These are phyloP conservation scores for Trypanosoma caninum DNA, from an alignment of 208 protist genomes.

Conservation along the genomic window DNA sequence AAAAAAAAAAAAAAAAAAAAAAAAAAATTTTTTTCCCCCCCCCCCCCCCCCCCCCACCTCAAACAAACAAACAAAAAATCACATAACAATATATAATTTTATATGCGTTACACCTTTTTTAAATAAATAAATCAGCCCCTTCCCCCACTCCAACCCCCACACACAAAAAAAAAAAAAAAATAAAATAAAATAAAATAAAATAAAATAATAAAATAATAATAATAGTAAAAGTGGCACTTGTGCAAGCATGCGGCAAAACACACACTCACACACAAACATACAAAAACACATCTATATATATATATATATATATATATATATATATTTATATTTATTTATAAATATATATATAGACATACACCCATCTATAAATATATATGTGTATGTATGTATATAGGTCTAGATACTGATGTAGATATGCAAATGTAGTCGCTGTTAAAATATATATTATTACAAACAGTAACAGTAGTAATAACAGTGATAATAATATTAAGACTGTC, in stretches of 20 bases:
- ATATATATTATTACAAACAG: neutral
- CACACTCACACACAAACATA: neutral
- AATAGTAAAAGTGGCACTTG: neutral
- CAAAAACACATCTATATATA: neutral
- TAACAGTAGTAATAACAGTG: neutral
- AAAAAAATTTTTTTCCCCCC: neutral
- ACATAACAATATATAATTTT: slow-evolving; percentile 5
- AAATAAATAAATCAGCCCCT: slow-evolving; percentile 3
- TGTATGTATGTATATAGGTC: too few relatives aligned
- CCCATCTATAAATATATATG: too few relatives aligned
- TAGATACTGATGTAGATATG: too few relatives aligned
- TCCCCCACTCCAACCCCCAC: neutral
- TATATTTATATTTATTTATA: too few relatives aligned
- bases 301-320: neutral
- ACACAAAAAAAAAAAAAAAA: neutral
- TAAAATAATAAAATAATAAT: neutral
- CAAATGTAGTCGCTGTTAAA: too few relatives aligned
- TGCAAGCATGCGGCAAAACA: neutral
- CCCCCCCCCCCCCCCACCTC: neutral
- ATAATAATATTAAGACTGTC: neutral
- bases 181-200: neutral
- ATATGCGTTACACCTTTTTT: too few relatives aligned
- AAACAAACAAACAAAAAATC: neutral
- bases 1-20: slow-evolving; percentile 3
- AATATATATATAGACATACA: too few relatives aligned